Percentiles rank a stretch among this genome's conserved stretches.
These are phyloP conservation scores for Aspergillus sojae DNA, from an alignment of 2,329 filamentous ascomycete species.

Conservation along the genomic window DNA sequence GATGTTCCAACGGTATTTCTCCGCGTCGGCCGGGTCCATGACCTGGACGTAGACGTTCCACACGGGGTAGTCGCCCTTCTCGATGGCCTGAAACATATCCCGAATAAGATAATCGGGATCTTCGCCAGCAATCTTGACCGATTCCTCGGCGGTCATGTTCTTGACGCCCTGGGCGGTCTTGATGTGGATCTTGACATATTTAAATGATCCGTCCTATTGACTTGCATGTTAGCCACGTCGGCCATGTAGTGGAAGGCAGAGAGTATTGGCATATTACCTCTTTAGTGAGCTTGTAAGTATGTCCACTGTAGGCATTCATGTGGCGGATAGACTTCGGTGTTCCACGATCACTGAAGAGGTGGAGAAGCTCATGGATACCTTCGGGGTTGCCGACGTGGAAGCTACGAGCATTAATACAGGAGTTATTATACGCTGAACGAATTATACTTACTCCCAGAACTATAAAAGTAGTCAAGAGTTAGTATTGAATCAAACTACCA, in stretches of 20 bases:
- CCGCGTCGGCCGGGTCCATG: conserved; percentile 68
- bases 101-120: conserved; percentile 79
- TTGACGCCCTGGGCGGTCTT: conserved; percentile 41
- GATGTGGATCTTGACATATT: conserved; percentile 63
- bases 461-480: neutral
- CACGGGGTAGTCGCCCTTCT: conserved; percentile 67
- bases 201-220: conserved; percentile 57
- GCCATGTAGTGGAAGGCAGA: neutral
- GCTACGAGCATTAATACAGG: conserved; percentile 7
- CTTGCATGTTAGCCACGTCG: neutral
- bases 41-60: conserved; percentile 80
- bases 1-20: conserved; percentile 80
- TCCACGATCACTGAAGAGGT: conserved; percentile 65
- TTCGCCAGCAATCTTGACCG: conserved; percentile 69
- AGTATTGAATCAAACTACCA: neutral
- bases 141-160: conserved; percentile 65
- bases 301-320: conserved; percentile 66
- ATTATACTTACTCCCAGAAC: conserved; percentile 8
- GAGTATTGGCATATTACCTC: conserved; percentile 24
- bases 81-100: conserved; percentile 72
- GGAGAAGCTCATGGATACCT: conserved; percentile 62
- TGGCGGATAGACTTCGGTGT: conserved; percentile 63
- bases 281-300: conserved; percentile 66
- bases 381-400: conserved; percentile 56
- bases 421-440: neutral